Evolutionary conservation across 2,329 filamentous ascomycete species (phyloP).

Genomic region (Claviceps paspali): DNA sequence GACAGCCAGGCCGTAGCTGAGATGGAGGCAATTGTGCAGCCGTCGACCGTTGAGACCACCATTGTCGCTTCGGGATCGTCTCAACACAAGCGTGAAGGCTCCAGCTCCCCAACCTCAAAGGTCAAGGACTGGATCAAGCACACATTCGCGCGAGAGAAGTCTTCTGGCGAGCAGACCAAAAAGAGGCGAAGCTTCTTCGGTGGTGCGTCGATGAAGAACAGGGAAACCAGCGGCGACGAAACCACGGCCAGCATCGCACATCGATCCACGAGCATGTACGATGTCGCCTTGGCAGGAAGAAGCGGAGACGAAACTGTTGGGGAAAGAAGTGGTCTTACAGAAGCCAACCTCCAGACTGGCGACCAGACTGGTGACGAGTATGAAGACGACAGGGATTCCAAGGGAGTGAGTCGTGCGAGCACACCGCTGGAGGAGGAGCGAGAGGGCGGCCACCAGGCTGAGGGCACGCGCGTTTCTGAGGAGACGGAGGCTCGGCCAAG

Average conservation of each 20-base stretch:
- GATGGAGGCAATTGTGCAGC: not conserved
- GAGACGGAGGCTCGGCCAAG: conserved; percentile 7
- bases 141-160: conserved; percentile 31
- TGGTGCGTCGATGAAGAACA: conserved; percentile 29
- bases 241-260: conserved; percentile 29
- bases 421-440: conserved; percentile 28
- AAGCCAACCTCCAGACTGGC: conserved; percentile 1
- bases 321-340: not conserved
- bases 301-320: conserved; percentile 8
- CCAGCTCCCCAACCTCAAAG: conserved; percentile 21
- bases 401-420: conserved; percentile 23
- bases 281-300: conserved; percentile 30
- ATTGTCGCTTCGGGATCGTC: conserved; percentile 5
- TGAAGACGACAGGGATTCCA: conserved; percentile 14
- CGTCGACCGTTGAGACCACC: not conserved
- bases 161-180: conserved; percentile 21
- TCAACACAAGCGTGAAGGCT: conserved; percentile 7
- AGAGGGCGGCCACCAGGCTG: conserved; percentile 13
- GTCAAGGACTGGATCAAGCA: conserved; percentile 42
- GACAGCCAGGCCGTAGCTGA: not conserved
- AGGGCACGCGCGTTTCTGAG: conserved; percentile 1
- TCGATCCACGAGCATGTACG: conserved; percentile 27
- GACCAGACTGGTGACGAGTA: conserved; percentile 9
- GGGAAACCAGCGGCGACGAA: conserved; percentile 28
- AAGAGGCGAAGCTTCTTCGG: conserved; percentile 32